A percentile compares a stretch with the other conserved stretches of the same genome.
Evolutionary conservation across 495 filamentous ascomycete species (phyloP).

Genomic region (Saxophila tyrrhenica): DNA sequence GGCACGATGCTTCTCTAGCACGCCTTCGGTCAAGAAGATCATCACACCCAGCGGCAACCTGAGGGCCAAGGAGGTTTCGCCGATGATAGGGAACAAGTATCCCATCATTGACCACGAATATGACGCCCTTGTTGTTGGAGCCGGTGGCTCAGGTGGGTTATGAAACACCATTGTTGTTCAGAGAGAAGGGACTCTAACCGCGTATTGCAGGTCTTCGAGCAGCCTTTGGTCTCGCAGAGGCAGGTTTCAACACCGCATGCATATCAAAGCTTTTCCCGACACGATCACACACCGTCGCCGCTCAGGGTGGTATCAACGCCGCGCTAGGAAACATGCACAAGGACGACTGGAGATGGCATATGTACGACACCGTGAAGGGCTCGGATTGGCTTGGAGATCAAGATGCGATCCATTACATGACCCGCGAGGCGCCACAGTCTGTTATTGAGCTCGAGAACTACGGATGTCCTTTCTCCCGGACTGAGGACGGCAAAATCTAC

Average conservation of each 20-base stretch:
- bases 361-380: constrained; percentile 99
- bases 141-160: constrained; percentile 60
- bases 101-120: constrained; percentile 26
- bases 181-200: no score
- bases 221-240: constrained; percentile 93
- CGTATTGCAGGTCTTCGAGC: constrained; percentile 56
- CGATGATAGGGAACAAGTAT: constrained; percentile 53
- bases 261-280: constrained; percentile 98
- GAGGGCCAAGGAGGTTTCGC: constrained; percentile 81
- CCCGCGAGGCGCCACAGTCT: constrained; percentile 77
- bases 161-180: no score
- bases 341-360: constrained; percentile 99
- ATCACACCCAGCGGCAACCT: constrained; percentile 65
- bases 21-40: constrained; percentile 67
- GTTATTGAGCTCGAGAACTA: constrained; percentile 96
- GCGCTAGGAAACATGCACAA: constrained; percentile 88
- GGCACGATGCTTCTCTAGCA: constrained; percentile 74
- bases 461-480: constrained; percentile 95
- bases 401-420: constrained; percentile 99
- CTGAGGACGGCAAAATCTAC: constrained; percentile 94
- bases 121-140: constrained; percentile 83
- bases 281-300: constrained; percentile 89
- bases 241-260: constrained; percentile 97
- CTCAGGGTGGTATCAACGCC: constrained; percentile 90
- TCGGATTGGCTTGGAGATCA: constrained; percentile 99